A percentile compares a stretch with the other conserved stretches of the same genome.
Conservation (phyloP, 2,329 filamentous ascomycete species). For the Ophiostoma tasmaniense region DNA sequence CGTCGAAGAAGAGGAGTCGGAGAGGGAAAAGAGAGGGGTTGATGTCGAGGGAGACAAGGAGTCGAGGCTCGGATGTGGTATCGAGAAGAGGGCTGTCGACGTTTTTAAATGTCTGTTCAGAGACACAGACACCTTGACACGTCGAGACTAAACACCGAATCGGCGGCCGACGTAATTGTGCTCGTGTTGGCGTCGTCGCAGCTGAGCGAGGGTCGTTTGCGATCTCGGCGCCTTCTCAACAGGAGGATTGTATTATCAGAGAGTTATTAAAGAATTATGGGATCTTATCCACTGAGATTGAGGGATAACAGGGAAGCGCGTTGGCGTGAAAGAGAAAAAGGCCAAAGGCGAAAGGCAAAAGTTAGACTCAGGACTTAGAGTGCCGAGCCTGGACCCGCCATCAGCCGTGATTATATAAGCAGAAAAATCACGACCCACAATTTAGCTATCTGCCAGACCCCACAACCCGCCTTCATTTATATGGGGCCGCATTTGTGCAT, state of each 20-base stretch:
- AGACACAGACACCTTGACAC: not conserved
- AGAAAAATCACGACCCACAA: not conserved
- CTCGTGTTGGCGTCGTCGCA: constrained; percentile 1
- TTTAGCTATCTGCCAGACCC: not conserved
- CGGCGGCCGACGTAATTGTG: constrained; percentile 1
- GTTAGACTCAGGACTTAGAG: no score
- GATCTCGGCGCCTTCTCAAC: constrained; percentile 4
- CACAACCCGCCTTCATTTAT: not conserved
- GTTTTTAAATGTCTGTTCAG: not conserved
- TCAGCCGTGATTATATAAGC: not conserved
- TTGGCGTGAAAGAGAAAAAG: not conserved
- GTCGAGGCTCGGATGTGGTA: not conserved
- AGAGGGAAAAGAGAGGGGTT: not conserved
- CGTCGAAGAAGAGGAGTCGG: not conserved
- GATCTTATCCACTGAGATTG: not conserved
- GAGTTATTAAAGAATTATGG: not conserved
- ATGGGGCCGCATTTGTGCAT: not conserved
- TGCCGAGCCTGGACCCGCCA: no score
- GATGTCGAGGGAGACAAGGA: not conserved
- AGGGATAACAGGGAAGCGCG: constrained; percentile 5
- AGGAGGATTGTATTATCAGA: constrained; percentile 3
- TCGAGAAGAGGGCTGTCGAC: not conserved
- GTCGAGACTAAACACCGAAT: not conserved
- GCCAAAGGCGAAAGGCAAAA: not conserved
- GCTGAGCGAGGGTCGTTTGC: not conserved